phyloP scores from a whole-genome alignment of 176 grass and related monocot genomes.

The sorghum (Sorghum bicolor) region Sorghum_bicolor_NCBIv3 NC_012877.2:393501-394000 shows the following conservation, averaged over 20 bases:
- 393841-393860: background rate
- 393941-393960: background rate
- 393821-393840: conserved; percentile 25
- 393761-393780: background rate
- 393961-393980: background rate
- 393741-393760: background rate
- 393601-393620: no score
- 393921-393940: conserved; percentile 1
- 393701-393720: background rate
- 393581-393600: no score
- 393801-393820: conserved; percentile 9
- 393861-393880: conserved; percentile 22
- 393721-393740: background rate
- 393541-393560: background rate
- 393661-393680: no score
- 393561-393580: no score
- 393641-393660: no score
- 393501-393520: conserved; percentile 16
- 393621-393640: no score
- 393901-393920: conserved; percentile 7
- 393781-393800: background rate
- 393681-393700: background rate
- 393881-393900: conserved; percentile 18
- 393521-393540: conserved; percentile 29
- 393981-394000: background rate